Percentiles rank a stretch among this genome's conserved stretches.
Conservation (phyloP, 305 asterid species). For the Coffea humblotiana region DNA sequence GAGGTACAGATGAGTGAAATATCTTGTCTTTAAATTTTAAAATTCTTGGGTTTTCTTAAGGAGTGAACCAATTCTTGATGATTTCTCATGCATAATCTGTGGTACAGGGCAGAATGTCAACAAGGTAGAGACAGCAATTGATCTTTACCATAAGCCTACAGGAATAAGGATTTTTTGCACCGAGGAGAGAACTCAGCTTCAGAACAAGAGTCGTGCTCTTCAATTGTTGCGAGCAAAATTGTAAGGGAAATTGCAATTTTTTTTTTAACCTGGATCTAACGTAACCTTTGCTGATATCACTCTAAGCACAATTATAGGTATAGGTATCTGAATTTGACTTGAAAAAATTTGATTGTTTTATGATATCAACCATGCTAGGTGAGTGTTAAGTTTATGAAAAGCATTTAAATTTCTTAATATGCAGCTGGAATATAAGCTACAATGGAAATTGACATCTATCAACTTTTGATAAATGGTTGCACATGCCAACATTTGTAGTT, state of each 20-base stretch:
- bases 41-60: background rate
- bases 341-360: background rate
- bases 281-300: background rate
- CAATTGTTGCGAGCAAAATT: conserved; percentile 87
- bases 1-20: conserved; percentile 56
- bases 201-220: conserved; percentile 83
- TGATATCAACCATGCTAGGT: background rate
- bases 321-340: background rate
- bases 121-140: conserved; percentile 99
- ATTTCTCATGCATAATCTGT: conserved; percentile 10
- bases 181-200: conserved; percentile 89
- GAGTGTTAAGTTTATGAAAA: background rate
- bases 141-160: conserved; percentile 94
- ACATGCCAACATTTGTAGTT: conserved; percentile 1
- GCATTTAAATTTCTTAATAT: background rate
- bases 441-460: background rate
- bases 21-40: background rate
- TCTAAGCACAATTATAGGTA: background rate
- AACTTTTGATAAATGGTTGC: background rate
- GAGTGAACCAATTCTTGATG: background rate
- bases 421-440: background rate
- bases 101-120: conserved; percentile 96
- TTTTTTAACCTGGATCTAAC: background rate
- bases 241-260: conserved; percentile 40
- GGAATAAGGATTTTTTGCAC: conserved; percentile 98